phyloP scores from a whole-genome alignment of 768 basidiomycete genomes.

The Tricholomella constricta region DNA sequence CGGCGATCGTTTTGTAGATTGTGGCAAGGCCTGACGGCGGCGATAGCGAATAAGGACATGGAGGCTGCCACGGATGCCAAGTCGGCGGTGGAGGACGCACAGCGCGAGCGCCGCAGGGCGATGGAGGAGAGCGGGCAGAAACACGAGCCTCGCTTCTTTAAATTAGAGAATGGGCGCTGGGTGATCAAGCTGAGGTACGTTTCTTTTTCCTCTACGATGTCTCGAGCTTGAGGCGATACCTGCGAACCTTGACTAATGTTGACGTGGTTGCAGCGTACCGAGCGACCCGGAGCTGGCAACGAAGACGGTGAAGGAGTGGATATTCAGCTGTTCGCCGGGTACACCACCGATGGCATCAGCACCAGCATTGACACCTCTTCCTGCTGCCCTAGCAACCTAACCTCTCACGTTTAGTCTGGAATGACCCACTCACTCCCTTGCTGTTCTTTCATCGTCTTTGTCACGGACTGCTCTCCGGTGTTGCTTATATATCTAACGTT shows the following conservation, averaged over 20 bases:
- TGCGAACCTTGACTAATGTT: neutral
- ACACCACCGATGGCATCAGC: neutral
- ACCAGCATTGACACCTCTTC: neutral
- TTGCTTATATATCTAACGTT: slow-evolving; percentile 8
- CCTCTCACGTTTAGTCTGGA: neutral
- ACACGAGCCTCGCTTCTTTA: slow-evolving; percentile 83
- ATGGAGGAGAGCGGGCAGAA: slow-evolving; percentile 73
- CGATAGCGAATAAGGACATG: slow-evolving; percentile 89
- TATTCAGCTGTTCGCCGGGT: slow-evolving; percentile 48
- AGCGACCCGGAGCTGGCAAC: slow-evolving; percentile 68
- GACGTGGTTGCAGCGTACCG: slow-evolving; percentile 55
- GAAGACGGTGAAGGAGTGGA: slow-evolving; percentile 73
- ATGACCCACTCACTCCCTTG: slow-evolving; percentile 11
- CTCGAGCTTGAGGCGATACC: neutral
- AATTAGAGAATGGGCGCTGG: slow-evolving; percentile 75
- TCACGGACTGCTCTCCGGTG: neutral
- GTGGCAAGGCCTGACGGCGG: slow-evolving; percentile 83
- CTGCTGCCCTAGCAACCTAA: neutral
- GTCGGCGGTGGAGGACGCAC: slow-evolving; percentile 86
- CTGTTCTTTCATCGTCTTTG: neutral
- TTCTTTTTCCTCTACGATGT: neutral
- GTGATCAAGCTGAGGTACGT: slow-evolving; percentile 75
- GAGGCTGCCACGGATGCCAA: slow-evolving; percentile 92
- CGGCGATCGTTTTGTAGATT: slow-evolving; percentile 43
- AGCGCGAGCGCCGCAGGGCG: slow-evolving; percentile 75